A percentile compares a stretch with the other conserved stretches of the same genome.
Evolutionary conservation across 2,329 filamentous ascomycete species (phyloP).

Genomic region (Sclerotinia glacialis): DNA sequence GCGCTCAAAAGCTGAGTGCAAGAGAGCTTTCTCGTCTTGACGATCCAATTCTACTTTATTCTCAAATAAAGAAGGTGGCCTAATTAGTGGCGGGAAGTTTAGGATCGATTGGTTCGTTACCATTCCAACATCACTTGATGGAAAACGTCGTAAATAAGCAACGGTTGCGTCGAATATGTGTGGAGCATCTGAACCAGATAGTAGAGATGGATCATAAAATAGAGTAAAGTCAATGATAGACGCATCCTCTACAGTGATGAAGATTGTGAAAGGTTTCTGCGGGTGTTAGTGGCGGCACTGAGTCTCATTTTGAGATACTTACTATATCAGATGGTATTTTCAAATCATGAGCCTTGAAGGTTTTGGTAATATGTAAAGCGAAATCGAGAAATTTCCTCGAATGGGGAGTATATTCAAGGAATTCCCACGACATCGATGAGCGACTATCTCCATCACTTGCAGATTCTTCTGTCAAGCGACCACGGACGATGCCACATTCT

Average conservation of each 20-base stretch:
- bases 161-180: neutral
- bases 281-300: neutral
- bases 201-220: neutral
- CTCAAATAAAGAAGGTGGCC: neutral
- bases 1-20: constrained; percentile 15
- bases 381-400: neutral
- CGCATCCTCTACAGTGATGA: neutral
- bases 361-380: neutral
- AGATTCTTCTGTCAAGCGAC: neutral
- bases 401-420: neutral
- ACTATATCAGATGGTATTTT: neutral
- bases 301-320: neutral
- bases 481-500: neutral
- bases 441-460: neutral
- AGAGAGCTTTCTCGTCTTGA: neutral
- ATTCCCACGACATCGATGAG: neutral
- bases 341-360: neutral
- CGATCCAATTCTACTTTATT: neutral
- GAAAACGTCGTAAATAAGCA: neutral
- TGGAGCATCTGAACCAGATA: neutral
- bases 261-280: neutral
- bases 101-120: neutral
- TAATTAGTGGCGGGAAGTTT: constrained; percentile 8
- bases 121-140: constrained; percentile 2
- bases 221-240: neutral